These are phyloP conservation scores for Calendula officinalis DNA, from an alignment of 129 eudicot species.

Conservation along the genomic window DNA sequence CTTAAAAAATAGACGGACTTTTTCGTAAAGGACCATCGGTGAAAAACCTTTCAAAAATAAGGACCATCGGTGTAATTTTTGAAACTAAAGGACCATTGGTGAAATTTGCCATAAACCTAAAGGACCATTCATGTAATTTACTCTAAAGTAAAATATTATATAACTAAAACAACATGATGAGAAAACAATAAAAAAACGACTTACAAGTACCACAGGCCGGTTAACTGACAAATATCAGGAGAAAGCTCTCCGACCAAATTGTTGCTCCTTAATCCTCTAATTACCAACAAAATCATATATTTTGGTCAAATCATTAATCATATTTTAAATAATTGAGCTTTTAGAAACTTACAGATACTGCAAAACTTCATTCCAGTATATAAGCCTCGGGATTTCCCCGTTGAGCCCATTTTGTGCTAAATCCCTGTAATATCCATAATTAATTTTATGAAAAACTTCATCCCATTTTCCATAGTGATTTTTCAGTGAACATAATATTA, in stretches of 20 bases:
- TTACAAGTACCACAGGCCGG: conserved; percentile 99
- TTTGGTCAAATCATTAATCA: not conserved
- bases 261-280: conserved; percentile 86
- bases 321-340: not conserved
- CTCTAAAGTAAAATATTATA: not conserved
- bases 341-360: conserved; percentile 76
- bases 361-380: conserved; percentile 95
- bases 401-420: conserved; percentile 83
- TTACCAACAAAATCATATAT: not conserved
- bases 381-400: conserved; percentile 94
- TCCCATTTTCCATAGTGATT: too few species aligned
- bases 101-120: too few species aligned
- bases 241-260: conserved; percentile 75
- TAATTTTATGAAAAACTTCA: not conserved
- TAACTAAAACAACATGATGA: not conserved
- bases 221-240: conserved; percentile 92
- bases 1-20: too few species aligned
- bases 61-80: too few species aligned
- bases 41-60: too few species aligned
- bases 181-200: conserved; percentile 22
- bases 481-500: too few species aligned
- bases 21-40: too few species aligned
- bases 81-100: too few species aligned
- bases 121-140: too few species aligned
- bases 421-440: conserved; percentile 46